phyloP scores from a whole-genome alignment of 1,139 yeast genomes.

The Sugiyamaella japonica region DNA sequence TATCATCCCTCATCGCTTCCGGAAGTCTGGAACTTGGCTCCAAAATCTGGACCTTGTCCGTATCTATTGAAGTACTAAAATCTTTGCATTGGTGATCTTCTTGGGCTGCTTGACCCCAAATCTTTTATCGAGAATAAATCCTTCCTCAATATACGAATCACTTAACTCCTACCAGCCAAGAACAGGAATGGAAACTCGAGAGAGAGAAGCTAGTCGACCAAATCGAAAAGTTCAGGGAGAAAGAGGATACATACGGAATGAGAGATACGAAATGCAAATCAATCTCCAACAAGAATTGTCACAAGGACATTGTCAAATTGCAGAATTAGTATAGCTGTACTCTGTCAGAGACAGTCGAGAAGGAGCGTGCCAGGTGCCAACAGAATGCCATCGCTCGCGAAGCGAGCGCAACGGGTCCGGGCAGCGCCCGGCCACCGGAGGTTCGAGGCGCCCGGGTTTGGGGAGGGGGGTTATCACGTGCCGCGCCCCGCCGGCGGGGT shows the following conservation, averaged over 20 bases:
- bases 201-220: conserved; percentile 41
- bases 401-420: too few relatives aligned
- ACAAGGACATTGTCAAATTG: not conserved
- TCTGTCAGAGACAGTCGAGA: conserved; percentile 10
- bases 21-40: conserved; percentile 97
- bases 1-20: too few relatives aligned
- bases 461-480: too few relatives aligned
- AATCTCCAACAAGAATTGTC: not conserved
- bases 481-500: not conserved
- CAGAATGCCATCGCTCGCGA: not conserved
- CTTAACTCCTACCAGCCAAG: conserved; percentile 82
- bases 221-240: conserved; percentile 23
- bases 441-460: not conserved
- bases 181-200: conserved; percentile 43
- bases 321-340: not conserved
- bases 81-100: conserved; percentile 75
- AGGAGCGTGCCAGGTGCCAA: conserved; percentile 9
- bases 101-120: conserved; percentile 96
- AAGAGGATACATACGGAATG: conserved; percentile 5
- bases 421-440: too few relatives aligned
- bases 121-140: conserved; percentile 84
- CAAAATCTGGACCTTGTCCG: conserved; percentile 95
- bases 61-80: conserved; percentile 93
- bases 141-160: conserved; percentile 94
- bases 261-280: not conserved